A percentile compares a stretch with the other conserved stretches of the same genome.
phyloP scores from a whole-genome alignment of 2,329 filamentous ascomycete species.

The Ceratocystis destructans region DNA sequence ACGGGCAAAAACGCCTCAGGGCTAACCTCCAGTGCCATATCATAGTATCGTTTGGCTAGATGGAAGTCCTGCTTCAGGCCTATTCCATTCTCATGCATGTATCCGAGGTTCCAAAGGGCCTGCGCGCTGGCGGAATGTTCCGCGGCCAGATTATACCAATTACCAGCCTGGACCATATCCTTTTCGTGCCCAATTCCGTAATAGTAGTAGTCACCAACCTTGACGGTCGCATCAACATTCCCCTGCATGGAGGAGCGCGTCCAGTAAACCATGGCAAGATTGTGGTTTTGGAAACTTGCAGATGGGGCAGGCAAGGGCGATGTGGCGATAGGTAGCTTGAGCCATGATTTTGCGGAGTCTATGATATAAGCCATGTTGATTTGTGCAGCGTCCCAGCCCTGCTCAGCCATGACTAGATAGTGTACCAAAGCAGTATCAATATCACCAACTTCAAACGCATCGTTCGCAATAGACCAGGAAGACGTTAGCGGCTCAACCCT shows the following conservation, averaged over 20 bases:
- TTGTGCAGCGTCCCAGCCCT: constrained; percentile 80
- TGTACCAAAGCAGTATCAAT: constrained; percentile 65
- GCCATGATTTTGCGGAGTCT: constrained; percentile 53
- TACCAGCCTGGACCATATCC: constrained; percentile 74
- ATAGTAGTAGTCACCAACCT: constrained; percentile 97
- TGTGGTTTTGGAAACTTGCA: constrained; percentile 36
- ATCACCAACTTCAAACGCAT: constrained; percentile 66
- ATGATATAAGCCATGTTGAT: constrained; percentile 81
- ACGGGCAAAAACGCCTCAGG: constrained; percentile 89
- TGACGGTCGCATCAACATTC: constrained; percentile 87
- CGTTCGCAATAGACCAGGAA: constrained; percentile 69
- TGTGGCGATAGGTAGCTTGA: constrained; percentile 36
- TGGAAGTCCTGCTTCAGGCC: constrained; percentile 92
- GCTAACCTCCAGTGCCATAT: constrained; percentile 81
- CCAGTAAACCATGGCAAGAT: constrained; percentile 78
- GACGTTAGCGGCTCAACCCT: constrained; percentile 60
- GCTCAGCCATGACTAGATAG: constrained; percentile 79
- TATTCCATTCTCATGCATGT: constrained; percentile 98
- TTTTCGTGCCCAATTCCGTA: constrained; percentile 58
- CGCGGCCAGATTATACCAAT: constrained; percentile 83
- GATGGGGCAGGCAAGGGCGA: constrained; percentile 16
- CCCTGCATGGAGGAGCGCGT: constrained; percentile 84
- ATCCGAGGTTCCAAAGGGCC: constrained; percentile 91
- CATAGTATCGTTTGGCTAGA: constrained; percentile 90
- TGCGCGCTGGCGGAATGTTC: constrained; percentile 88